A percentile compares a stretch with the other conserved stretches of the same genome.
These are phyloP conservation scores for Pseudocercospora vitis DNA, from an alignment of 2,329 filamentous ascomycete species.

Conservation along the genomic window DNA sequence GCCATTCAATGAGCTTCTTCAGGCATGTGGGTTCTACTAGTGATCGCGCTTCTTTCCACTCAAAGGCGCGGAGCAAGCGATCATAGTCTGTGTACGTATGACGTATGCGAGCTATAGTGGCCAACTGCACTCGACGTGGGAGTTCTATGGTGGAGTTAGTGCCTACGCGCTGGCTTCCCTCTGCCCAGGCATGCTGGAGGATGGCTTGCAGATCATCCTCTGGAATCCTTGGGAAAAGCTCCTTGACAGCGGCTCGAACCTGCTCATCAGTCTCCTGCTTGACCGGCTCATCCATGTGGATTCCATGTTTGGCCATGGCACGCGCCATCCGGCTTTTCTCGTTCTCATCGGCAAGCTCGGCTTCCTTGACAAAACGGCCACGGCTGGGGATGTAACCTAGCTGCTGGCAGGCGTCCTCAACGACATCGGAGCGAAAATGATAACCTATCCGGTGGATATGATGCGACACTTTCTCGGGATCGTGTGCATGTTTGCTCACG, in stretches of 20 bases:
- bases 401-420: constrained; percentile 57
- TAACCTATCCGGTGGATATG: constrained; percentile 63
- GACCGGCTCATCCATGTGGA: constrained; percentile 26
- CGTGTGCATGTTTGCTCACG: constrained; percentile 20
- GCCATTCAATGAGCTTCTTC: constrained; percentile 61
- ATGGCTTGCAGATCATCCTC: constrained; percentile 58
- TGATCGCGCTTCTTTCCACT: constrained; percentile 56
- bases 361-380: constrained; percentile 31
- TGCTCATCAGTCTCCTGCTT: constrained; percentile 48
- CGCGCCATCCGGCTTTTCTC: constrained; percentile 35
- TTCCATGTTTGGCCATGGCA: constrained; percentile 39
- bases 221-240: constrained; percentile 64
- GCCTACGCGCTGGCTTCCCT: constrained; percentile 59
- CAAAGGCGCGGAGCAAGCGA: constrained; percentile 52
- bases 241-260: constrained; percentile 58
- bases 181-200: constrained; percentile 60
- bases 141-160: constrained; percentile 56
- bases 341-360: constrained; percentile 27
- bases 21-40: constrained; percentile 57
- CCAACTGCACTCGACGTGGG: constrained; percentile 59
- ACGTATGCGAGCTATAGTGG: constrained; percentile 62
- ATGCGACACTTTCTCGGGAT: constrained; percentile 50
- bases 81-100: constrained; percentile 65
- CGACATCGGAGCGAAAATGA: constrained; percentile 62
- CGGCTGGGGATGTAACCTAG: constrained; percentile 47